Base-by-base conservation (phyloP, 352 stramenopile species). In the Phytophthora palmivora region DNA sequence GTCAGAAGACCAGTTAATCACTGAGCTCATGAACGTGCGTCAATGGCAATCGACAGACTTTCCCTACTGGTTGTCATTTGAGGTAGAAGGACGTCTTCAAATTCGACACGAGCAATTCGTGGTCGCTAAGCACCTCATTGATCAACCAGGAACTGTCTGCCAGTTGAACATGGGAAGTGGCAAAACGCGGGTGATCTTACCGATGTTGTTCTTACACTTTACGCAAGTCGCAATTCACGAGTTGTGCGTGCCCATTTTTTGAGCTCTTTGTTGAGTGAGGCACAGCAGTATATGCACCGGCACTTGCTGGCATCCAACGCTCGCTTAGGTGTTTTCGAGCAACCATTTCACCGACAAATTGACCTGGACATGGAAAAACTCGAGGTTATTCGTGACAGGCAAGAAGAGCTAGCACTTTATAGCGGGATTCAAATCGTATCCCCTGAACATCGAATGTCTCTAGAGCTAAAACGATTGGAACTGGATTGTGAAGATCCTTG, bases 181-280 rank as follows among this genome's bases (percentile, higher is more conserved):
- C n/a, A 96, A 96, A 70, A 96, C 87, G n/a, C 62, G 78, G 4
- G 90, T 97, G 26, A 95, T 97, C 50, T 46, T 96, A 9, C 90
- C 90, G 0, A 96, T 97, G 87, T 65, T 97, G 1, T 87, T 96
- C 14, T 71, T 97, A 6, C 70, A 94, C 58, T 95, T 69, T 15
- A 68, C 70, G 4, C 66, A 33, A 66, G 32, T 18, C 37, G 6
- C 4, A 58, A 48, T 8, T 18, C 53, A 0, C 63, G 48, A 21
- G 54, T 91, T 10, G 70, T 87, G 6, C 82, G 85, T 2, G 66
- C 82, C 0, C 79, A 93, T 41, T 91, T 95, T 37, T 52, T 95
- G 37, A 67, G 62, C 0, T 54, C 77, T 9, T 51, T 94, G 47
- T 53, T 95, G 6, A 87, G 72, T 36, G 85, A 95, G 58, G 84